Evolutionary conservation across 176 grass and related monocot genomes (phyloP).

Genomic region (Tillandsia leiboldiana): DNA sequence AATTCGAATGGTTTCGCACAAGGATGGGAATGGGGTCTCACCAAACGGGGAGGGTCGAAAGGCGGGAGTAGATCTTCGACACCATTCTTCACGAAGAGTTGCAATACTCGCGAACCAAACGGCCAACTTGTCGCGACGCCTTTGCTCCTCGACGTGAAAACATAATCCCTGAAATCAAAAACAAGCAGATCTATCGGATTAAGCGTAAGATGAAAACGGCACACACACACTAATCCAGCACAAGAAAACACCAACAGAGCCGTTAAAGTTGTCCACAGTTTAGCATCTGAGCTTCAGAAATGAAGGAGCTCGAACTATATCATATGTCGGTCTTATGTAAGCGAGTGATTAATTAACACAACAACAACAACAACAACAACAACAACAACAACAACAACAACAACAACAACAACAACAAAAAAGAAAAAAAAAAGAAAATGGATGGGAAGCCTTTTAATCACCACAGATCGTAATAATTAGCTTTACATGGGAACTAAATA

Average conservation of each 20-base stretch:
- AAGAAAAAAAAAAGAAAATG: no score
- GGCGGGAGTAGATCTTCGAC: slow-evolving; percentile 22
- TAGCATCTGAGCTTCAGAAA: not conserved
- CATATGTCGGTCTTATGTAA: not conserved
- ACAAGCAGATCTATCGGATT: not conserved
- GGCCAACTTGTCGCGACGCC: slow-evolving; percentile 20
- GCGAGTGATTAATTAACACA: no score
- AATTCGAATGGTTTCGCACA: not conserved
- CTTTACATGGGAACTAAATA: no score
- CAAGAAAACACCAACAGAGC: not conserved
- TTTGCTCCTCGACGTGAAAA: slow-evolving; percentile 19
- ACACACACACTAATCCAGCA: not conserved
- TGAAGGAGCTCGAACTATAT: not conserved
- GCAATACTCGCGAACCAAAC: slow-evolving; percentile 18
- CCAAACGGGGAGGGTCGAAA: slow-evolving; percentile 16
- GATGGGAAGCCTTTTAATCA: no score
- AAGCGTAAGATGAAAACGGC: not conserved
- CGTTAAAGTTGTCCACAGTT: not conserved
- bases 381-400: no score
- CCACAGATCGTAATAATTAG: no score
- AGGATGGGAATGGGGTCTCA: not conserved
- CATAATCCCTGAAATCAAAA: slow-evolving; percentile 25
- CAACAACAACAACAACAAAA: no score
- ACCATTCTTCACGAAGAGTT: slow-evolving; percentile 20
- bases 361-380: no score